Percentiles rank a stretch among this genome's conserved stretches.
phyloP scores from a whole-genome alignment of 768 basidiomycete species.

The Rhodosporidiobolus odoratus region DNA sequence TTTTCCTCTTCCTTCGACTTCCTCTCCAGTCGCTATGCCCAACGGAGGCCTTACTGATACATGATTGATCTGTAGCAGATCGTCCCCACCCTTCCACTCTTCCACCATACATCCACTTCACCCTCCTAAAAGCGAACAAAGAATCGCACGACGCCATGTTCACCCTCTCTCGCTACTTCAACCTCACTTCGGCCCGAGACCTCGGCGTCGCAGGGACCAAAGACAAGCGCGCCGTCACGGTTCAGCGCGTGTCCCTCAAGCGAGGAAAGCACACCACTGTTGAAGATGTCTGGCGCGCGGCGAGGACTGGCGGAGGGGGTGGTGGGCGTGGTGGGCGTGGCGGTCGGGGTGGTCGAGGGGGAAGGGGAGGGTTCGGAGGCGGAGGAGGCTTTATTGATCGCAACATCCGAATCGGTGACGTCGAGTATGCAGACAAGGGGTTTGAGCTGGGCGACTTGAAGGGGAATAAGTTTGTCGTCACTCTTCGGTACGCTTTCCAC shows the following conservation, averaged over 20 bases:
- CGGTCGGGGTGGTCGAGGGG: slow-evolving; percentile 11
- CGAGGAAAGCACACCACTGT: slow-evolving; percentile 64
- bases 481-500: slow-evolving; percentile 62
- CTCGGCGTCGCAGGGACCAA: slow-evolving; percentile 91
- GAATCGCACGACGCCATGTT: slow-evolving; percentile 92
- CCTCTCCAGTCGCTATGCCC: not conserved
- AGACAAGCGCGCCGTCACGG: slow-evolving; percentile 94
- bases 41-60: not conserved
- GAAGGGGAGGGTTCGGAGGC: slow-evolving; percentile 12
- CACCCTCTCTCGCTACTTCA: slow-evolving; percentile 70
- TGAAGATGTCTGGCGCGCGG: slow-evolving; percentile 66
- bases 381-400: slow-evolving; percentile 60
- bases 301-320: slow-evolving; percentile 52
- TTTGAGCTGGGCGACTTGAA: slow-evolving; percentile 93
- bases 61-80: not conserved
- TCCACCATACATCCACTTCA: slow-evolving; percentile 85
- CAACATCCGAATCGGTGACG: slow-evolving; percentile 78
- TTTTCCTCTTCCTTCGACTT: not conserved
- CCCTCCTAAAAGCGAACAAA: slow-evolving; percentile 91
- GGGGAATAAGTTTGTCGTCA: slow-evolving; percentile 92
- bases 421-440: slow-evolving; percentile 73
- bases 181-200: slow-evolving; percentile 65
- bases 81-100: slow-evolving; percentile 28
- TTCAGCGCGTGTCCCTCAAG: slow-evolving; percentile 78
- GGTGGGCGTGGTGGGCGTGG: slow-evolving; percentile 35